Conservation (phyloP, 176 grass and related monocot species). For the Melocanna baccifera region DNA sequence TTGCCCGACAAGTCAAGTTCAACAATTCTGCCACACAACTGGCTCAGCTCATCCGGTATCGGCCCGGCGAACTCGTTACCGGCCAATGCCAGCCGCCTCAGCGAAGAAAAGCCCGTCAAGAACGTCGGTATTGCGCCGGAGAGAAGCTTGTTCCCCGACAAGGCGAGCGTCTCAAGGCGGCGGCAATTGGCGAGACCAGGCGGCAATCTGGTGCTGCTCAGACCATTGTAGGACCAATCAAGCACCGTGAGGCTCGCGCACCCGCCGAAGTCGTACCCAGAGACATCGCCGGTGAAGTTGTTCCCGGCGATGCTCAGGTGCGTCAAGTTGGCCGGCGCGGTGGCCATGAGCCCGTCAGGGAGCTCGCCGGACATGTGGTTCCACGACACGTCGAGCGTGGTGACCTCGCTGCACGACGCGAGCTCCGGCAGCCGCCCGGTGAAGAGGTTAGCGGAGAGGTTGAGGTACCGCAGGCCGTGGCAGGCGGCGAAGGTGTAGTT, state of each 20-base stretch:
- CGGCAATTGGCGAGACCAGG: slow-evolving; percentile 49
- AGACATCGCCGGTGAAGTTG: slow-evolving; percentile 79
- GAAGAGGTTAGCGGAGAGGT: slow-evolving; percentile 84
- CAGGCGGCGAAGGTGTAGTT: slow-evolving; percentile 73
- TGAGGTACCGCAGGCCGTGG: slow-evolving; percentile 64
- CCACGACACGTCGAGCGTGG: slow-evolving; percentile 64
- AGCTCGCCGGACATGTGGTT: slow-evolving; percentile 71
- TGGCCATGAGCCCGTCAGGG: slow-evolving; percentile 38
- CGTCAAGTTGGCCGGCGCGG: slow-evolving; percentile 42
- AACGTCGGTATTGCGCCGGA: slow-evolving; percentile 52
- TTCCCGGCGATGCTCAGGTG: slow-evolving; percentile 62
- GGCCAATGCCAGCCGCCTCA: slow-evolving; percentile 58
- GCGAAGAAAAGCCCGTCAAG: slow-evolving; percentile 35
- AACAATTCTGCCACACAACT: slow-evolving; percentile 53
- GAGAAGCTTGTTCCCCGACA: slow-evolving; percentile 70
- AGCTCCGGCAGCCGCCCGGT: slow-evolving; percentile 41
- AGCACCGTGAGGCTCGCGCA: slow-evolving; percentile 58
- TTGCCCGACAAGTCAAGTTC: slow-evolving; percentile 67
- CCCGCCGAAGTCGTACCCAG: slow-evolving; percentile 53
- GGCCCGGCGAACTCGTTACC: slow-evolving; percentile 46
- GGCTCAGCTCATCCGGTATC: slow-evolving; percentile 61
- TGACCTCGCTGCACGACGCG: slow-evolving; percentile 47
- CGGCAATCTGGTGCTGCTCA: slow-evolving; percentile 43
- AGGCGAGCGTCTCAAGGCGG: slow-evolving; percentile 50
- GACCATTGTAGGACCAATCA: slow-evolving; percentile 67